phyloP scores from a whole-genome alignment of 306 rosid species.

The Medicago arabica region DNA sequence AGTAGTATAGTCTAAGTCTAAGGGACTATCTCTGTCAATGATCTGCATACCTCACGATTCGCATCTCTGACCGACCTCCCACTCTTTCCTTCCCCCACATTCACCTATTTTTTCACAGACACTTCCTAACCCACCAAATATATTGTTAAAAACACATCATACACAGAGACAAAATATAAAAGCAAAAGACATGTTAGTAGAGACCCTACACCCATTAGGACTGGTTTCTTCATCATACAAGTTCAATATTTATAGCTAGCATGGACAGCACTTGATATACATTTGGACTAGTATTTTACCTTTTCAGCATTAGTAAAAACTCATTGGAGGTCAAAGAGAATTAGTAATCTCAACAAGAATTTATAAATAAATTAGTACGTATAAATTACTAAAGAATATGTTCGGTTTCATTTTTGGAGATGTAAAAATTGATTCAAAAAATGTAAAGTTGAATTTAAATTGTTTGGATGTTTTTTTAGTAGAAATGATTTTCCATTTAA shows the following conservation, averaged over 20 bases:
- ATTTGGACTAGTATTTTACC: no score
- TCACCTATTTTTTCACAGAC: neutral
- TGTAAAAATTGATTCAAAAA: no score
- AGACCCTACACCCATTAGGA: neutral
- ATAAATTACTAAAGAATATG: no score
- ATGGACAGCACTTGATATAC: no score
- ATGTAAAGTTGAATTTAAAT: no score
- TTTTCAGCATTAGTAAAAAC: no score
- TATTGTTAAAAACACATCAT: slow-evolving; percentile 30
- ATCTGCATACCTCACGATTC: slow-evolving; percentile 52
- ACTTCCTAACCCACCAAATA: neutral
- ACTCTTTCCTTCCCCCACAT: neutral
- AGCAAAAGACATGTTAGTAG: neutral
- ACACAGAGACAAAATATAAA: neutral
- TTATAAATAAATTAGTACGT: no score
- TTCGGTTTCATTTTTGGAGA: no score
- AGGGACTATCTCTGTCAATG: slow-evolving; percentile 52
- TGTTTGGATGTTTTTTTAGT: no score
- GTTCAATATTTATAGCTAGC: neutral
- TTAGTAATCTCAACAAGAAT: no score
- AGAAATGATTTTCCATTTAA: no score
- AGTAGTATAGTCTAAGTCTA: slow-evolving; percentile 11
- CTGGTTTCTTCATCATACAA: neutral
- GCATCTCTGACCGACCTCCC: slow-evolving; percentile 47
- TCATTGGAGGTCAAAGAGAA: no score